A percentile compares a stretch with the other conserved stretches of the same genome.
phyloP scores from a whole-genome alignment of 768 basidiomycete genomes.

The Crassisporium funariophilum region DNA sequence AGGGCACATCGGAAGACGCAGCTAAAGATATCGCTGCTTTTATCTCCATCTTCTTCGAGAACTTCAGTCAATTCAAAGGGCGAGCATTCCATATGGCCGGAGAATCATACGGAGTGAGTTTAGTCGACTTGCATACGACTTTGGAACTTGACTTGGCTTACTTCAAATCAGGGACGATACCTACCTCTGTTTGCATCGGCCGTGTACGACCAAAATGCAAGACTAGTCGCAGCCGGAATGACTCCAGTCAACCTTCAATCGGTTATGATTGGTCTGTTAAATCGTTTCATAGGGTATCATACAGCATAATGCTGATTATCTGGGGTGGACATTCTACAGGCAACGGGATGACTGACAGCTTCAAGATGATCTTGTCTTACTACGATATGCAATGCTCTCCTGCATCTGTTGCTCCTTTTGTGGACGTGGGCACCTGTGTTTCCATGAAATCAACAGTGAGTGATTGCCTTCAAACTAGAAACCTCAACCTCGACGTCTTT shows the following conservation, averaged over 20 bases:
- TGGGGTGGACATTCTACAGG: too few species aligned
- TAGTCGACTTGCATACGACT: neutral
- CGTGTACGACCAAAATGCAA: constrained; percentile 71
- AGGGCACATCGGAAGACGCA: constrained; percentile 69
- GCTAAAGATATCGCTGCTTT: constrained; percentile 73
- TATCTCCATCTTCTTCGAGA: constrained; percentile 72
- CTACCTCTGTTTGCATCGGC: constrained; percentile 76
- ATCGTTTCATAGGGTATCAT: neutral
- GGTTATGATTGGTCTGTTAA: constrained; percentile 63
- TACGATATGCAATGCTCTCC: constrained; percentile 58
- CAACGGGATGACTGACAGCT: constrained; percentile 63
- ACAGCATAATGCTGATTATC: neutral
- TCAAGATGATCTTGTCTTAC: constrained; percentile 43
- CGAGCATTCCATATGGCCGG: constrained; percentile 66
- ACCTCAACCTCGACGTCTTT: too few species aligned
- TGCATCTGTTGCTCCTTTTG: constrained; percentile 48
- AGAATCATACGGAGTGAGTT: constrained; percentile 74
- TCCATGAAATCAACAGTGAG: constrained; percentile 61
- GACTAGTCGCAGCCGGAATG: constrained; percentile 54
- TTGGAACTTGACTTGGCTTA: too few species aligned
- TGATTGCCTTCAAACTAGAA: constrained; percentile 7
- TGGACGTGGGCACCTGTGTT: constrained; percentile 50
- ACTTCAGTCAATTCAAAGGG: constrained; percentile 71
- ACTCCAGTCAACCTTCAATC: constrained; percentile 65
- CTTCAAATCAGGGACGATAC: constrained; percentile 78